Evolutionary conservation across 441 rosid species (phyloP).

Genomic region (Isatis lusitanica): DNA sequence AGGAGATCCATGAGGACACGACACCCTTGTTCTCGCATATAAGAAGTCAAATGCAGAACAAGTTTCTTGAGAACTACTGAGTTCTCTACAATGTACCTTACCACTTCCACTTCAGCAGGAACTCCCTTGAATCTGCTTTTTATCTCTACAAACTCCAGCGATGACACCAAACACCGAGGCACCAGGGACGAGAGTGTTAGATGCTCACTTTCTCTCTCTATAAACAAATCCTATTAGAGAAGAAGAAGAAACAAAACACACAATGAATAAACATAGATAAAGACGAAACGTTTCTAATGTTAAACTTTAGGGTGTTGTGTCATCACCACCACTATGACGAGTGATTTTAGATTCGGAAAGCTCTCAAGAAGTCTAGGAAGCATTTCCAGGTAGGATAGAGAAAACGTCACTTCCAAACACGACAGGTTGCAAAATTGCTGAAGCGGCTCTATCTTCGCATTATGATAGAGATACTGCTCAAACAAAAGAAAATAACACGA

Average conservation of each 20-base stretch:
- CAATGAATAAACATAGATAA: not conserved
- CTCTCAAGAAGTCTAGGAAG: no score
- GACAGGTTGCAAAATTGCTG: no score
- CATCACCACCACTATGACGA: no score
- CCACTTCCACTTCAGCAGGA: not conserved
- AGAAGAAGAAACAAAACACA: not conserved
- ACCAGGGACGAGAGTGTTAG: not conserved
- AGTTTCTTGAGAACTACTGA: not conserved
- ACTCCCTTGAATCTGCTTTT: not conserved
- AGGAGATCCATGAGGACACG: not conserved
- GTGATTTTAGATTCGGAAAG: no score
- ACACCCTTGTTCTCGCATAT: not conserved
- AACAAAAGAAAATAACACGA: no score
- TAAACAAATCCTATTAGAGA: no score
- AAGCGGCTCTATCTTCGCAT: no score
- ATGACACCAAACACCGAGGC: not conserved
- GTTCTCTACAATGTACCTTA: not conserved
- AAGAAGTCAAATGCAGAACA: not conserved
- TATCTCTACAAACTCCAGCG: not conserved
- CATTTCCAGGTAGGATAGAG: no score
- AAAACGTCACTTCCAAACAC: no score
- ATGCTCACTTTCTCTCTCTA: not conserved
- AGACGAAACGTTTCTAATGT: not conserved
- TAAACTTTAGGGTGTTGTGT: no score
- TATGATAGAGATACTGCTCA: no score